Evolutionary conservation across 352 stramenopile species (phyloP).

Genomic region (Phytophthora megakarya): DNA sequence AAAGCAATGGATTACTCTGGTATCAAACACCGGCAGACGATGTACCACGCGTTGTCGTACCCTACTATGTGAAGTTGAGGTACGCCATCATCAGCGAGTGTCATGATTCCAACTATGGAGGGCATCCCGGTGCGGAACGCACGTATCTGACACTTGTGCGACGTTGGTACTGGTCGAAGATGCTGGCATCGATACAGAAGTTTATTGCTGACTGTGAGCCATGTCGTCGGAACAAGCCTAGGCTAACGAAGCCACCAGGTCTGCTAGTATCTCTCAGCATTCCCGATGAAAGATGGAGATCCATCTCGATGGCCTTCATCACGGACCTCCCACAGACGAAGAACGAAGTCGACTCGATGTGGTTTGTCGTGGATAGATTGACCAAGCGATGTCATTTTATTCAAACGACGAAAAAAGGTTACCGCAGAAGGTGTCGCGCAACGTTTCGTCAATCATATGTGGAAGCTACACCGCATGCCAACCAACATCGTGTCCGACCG

Average conservation of each 20-base stretch:
- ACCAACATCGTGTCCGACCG: neutral
- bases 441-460: conserved; percentile 13
- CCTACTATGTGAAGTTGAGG: conserved; percentile 12
- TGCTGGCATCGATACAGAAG: conserved; percentile 9
- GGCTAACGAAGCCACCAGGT: neutral
- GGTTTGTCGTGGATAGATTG: neutral
- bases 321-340: conserved; percentile 7
- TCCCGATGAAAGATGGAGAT: conserved; percentile 9
- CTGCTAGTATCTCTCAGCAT: neutral
- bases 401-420: neutral
- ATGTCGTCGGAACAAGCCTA: conserved; percentile 17
- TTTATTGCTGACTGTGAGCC: neutral
- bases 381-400: conserved; percentile 10
- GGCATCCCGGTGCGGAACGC: conserved; percentile 4
- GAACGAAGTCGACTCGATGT: neutral
- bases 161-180: conserved; percentile 15
- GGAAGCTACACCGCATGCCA: neutral
- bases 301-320: conserved; percentile 21
- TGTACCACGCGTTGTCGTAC: conserved; percentile 7
- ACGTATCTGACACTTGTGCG: conserved; percentile 15
- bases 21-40: conserved; percentile 14
- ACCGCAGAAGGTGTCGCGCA: no score
- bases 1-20: conserved; percentile 1
- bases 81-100: conserved; percentile 8
- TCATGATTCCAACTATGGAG: conserved; percentile 21